Percentiles rank a stretch among this genome's conserved stretches.
Evolutionary conservation across 2,329 filamentous ascomycete genomes (phyloP).

Genomic region (Penicillium sp.): DNA sequence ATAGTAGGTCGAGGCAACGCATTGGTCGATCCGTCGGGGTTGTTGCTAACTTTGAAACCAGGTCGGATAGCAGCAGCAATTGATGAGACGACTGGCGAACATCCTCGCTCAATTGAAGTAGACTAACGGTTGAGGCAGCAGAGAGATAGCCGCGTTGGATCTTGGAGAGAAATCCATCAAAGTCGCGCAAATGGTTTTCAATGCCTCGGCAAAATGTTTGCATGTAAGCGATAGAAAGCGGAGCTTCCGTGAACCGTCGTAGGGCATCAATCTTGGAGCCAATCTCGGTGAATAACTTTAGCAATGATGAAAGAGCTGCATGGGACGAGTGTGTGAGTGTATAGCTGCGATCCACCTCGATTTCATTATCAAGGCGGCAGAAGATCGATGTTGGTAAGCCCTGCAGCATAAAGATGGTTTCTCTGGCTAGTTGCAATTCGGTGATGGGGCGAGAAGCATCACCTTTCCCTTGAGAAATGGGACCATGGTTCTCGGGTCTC

Average conservation of each 20-base stretch:
- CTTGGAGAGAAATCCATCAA: slow-evolving; percentile 61
- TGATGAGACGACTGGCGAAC: slow-evolving; percentile 57
- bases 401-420: slow-evolving; percentile 81
- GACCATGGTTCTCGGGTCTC: slow-evolving; percentile 34
- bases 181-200: slow-evolving; percentile 56
- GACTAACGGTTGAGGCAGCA: slow-evolving; percentile 62
- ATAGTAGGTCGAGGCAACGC: slow-evolving; percentile 76
- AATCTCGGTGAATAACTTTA: slow-evolving; percentile 49
- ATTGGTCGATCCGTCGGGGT: slow-evolving; percentile 57
- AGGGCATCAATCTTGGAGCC: slow-evolving; percentile 53
- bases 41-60: slow-evolving; percentile 61
- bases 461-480: slow-evolving; percentile 16
- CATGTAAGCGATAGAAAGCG: slow-evolving; percentile 60
- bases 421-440: slow-evolving; percentile 73
- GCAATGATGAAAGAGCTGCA: slow-evolving; percentile 33
- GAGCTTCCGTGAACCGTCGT: slow-evolving; percentile 50
- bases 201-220: slow-evolving; percentile 72
- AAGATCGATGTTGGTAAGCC: slow-evolving; percentile 78
- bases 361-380: slow-evolving; percentile 36
- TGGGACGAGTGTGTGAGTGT: slow-evolving; percentile 37
- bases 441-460: slow-evolving; percentile 51
- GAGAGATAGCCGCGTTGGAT: slow-evolving; percentile 65
- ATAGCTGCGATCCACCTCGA: slow-evolving; percentile 45
- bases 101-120: slow-evolving; percentile 63
- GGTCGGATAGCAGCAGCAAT: slow-evolving; percentile 61